Evolutionary conservation across 1,139 yeast genomes (phyloP).

Genomic region (Yamadazyma aaseri): DNA sequence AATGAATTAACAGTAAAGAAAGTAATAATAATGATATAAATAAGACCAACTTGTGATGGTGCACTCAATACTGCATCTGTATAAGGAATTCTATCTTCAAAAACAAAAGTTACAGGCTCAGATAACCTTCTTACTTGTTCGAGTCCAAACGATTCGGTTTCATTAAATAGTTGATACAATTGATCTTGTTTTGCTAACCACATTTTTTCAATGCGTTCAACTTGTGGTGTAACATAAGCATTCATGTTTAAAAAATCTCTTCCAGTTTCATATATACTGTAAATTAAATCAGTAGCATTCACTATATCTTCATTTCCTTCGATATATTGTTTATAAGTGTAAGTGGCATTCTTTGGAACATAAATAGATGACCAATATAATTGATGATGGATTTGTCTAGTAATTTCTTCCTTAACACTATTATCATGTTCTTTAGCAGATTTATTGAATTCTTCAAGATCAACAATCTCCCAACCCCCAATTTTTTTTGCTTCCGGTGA

Average conservation of each 20-base stretch:
- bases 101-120: conserved; percentile 36
- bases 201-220: conserved; percentile 17
- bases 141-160: conserved; percentile 15
- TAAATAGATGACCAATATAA: conserved; percentile 44
- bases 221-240: conserved; percentile 24
- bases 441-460: conserved; percentile 25
- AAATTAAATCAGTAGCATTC: conserved; percentile 25
- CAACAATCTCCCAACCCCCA: conserved; percentile 43
- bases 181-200: conserved; percentile 21
- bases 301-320: conserved; percentile 24
- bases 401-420: conserved; percentile 30
- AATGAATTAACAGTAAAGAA: conserved; percentile 57
- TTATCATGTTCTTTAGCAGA: conserved; percentile 32
- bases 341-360: conserved; percentile 40
- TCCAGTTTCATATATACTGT: conserved; percentile 40
- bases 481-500: conserved; percentile 18
- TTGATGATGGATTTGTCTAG: conserved; percentile 42
- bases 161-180: conserved; percentile 8
- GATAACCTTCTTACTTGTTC: conserved; percentile 21
- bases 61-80: conserved; percentile 53
- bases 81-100: conserved; percentile 51
- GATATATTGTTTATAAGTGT: conserved; percentile 25
- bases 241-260: conserved; percentile 36
- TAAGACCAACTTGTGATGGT: conserved; percentile 73
- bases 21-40: conserved; percentile 70